Evolutionary conservation across 2,329 filamentous ascomycete species (phyloP).

Genomic region (Aspergillus fructus): DNA sequence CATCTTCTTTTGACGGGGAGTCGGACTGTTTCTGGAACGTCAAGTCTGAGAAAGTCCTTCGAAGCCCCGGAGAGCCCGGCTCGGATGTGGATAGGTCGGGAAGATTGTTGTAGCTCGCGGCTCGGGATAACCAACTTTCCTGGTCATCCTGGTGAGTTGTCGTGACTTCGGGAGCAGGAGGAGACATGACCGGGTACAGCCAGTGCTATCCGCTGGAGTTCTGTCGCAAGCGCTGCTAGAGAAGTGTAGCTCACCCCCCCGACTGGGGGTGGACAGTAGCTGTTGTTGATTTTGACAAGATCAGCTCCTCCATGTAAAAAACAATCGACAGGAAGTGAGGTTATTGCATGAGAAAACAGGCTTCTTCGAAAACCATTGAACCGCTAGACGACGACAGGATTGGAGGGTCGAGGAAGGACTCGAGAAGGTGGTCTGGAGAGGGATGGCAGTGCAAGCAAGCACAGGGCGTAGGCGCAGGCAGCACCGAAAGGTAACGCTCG

Average conservation of each 20-base stretch:
- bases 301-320: conserved; percentile 43
- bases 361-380: conserved; percentile 13
- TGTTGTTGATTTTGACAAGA: conserved; percentile 34
- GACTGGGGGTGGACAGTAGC: conserved; percentile 16
- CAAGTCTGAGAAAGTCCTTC: conserved; percentile 52
- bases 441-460: conserved; percentile 5
- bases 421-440: conserved; percentile 5
- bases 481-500: conserved; percentile 9
- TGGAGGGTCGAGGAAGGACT: conserved; percentile 1
- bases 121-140: conserved; percentile 45
- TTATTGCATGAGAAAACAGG: conserved; percentile 16
- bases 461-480: conserved; percentile 5
- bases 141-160: conserved; percentile 27
- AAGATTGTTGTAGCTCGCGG: conserved; percentile 61
- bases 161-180: conserved; percentile 23
- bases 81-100: conserved; percentile 39
- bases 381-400: background rate
- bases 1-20: conserved; percentile 37
- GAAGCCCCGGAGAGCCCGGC: conserved; percentile 39
- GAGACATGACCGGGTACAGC: conserved; percentile 34
- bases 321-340: conserved; percentile 6
- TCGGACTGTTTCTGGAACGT: conserved; percentile 43
- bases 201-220: conserved; percentile 16
- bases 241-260: conserved; percentile 30
- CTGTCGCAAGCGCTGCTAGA: conserved; percentile 23